Conservation (phyloP, 495 filamentous ascomycete species). For the Aspergillus campestris region DNA sequence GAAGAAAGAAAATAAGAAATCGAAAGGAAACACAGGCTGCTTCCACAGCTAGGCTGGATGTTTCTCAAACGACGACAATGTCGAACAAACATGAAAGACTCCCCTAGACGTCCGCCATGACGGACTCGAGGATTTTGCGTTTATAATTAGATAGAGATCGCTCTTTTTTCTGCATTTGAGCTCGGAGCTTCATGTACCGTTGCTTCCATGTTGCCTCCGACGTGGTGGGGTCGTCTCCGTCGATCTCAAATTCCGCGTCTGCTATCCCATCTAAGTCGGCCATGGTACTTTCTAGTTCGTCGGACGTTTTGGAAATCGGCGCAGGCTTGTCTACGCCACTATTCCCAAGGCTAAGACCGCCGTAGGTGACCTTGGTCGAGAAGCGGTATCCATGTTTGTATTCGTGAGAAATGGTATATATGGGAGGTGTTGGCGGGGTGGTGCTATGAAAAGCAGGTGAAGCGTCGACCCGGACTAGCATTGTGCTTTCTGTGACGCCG, state of each 20-base stretch:
- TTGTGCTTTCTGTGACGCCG: conserved; percentile 12
- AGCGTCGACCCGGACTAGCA: conserved; percentile 18
- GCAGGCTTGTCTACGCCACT: conserved; percentile 3
- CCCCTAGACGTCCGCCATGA: conserved; percentile 42
- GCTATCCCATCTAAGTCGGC: conserved; percentile 15
- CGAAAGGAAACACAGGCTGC: not conserved
- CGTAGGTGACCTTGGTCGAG: conserved; percentile 23
- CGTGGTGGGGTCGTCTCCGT: conserved; percentile 13
- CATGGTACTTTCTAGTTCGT: conserved; percentile 9
- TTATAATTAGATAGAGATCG: conserved; percentile 41
- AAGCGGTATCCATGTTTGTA: conserved; percentile 21
- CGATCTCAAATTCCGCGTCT: conserved; percentile 27
- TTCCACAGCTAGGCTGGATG: too few relatives aligned
- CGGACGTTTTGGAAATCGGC: conserved; percentile 1
- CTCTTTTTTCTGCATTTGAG: conserved; percentile 44
- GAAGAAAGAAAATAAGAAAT: conserved; percentile 7
- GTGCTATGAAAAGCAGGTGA: not conserved
- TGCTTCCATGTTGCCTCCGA: conserved; percentile 37
- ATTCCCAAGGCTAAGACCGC: conserved; percentile 16
- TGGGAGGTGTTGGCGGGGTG: not conserved
- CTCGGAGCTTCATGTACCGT: conserved; percentile 36
- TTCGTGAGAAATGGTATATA: conserved; percentile 25
- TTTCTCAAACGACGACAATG: not conserved
- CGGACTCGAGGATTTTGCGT: conserved; percentile 48
- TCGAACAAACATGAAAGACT: not conserved